Conservation (phyloP, 1,284 basidiomycete genomes). For the Xanthoconium separans region DNA sequence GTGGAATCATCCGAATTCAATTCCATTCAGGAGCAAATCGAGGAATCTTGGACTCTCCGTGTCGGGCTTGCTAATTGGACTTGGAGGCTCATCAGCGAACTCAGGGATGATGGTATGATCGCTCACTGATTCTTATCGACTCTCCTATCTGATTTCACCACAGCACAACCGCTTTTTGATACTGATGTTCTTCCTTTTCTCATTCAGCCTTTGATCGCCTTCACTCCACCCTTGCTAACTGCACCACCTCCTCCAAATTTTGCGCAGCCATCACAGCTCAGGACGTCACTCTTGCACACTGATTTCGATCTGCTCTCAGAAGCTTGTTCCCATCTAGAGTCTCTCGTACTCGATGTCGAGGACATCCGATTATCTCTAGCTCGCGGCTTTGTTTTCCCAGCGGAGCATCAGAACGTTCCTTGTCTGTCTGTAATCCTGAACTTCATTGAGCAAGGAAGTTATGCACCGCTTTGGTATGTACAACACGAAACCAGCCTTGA, state of each 20-base stretch:
- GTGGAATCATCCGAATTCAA: constrained; percentile 15
- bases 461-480: constrained; percentile 61
- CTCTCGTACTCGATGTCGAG: constrained; percentile 72
- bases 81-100: constrained; percentile 68
- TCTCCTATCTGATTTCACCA: constrained; percentile 12
- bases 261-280: constrained; percentile 42
- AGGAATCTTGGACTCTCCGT: constrained; percentile 66
- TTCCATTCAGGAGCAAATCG: constrained; percentile 29
- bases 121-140: background rate
- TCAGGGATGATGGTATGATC: constrained; percentile 58
- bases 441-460: constrained; percentile 70
- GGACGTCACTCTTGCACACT: constrained; percentile 54
- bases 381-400: constrained; percentile 58
- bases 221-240: constrained; percentile 49
- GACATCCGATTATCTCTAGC: constrained; percentile 70
- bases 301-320: constrained; percentile 76
- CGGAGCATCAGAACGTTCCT: constrained; percentile 55
- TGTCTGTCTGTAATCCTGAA: constrained; percentile 63
- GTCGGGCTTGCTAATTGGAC: constrained; percentile 70
- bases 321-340: constrained; percentile 71
- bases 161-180: constrained; percentile 57
- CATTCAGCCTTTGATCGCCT: constrained; percentile 54
- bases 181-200: constrained; percentile 63
- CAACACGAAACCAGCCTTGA: constrained; percentile 37
- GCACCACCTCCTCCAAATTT: constrained; percentile 41